phyloP scores from a whole-genome alignment of 257 asterid species.

The Nemophila menziesii region DNA sequence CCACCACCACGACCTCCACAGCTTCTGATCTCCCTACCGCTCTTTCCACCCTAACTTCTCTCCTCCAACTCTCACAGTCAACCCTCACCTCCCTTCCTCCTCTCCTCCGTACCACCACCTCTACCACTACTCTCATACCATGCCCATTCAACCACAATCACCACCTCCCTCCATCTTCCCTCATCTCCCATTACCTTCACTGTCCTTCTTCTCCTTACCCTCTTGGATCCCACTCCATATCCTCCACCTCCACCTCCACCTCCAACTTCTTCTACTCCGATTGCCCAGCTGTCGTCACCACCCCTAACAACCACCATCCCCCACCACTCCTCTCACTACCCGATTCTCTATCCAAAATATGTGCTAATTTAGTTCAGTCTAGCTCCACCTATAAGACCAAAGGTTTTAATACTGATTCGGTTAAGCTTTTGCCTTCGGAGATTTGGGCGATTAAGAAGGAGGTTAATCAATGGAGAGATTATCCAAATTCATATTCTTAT shows the following conservation, averaged over 20 bases:
- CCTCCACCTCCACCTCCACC: slow-evolving; percentile 30
- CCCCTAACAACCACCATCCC: background rate
- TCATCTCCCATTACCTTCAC: slow-evolving; percentile 62
- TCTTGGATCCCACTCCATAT: slow-evolving; percentile 26
- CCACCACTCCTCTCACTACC: slow-evolving; percentile 29
- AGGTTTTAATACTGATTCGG: slow-evolving; percentile 9
- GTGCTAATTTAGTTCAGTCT: slow-evolving; percentile 21
- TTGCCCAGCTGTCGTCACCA: background rate
- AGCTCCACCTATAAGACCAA: slow-evolving; percentile 1
- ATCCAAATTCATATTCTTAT: slow-evolving; percentile 43
- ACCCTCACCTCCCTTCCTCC: slow-evolving; percentile 21
- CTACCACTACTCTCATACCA: slow-evolving; percentile 25
- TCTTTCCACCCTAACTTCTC: slow-evolving; percentile 44
- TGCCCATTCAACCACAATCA: slow-evolving; percentile 67
- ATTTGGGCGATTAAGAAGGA: slow-evolving; percentile 52
- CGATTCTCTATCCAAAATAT: slow-evolving; percentile 27
- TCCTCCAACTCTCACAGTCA: slow-evolving; percentile 35
- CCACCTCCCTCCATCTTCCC: slow-evolving; percentile 53
- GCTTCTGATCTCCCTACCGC: slow-evolving; percentile 23
- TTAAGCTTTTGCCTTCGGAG: slow-evolving; percentile 66
- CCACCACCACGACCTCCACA: slow-evolving; percentile 11
- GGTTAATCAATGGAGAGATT: slow-evolving; percentile 42
- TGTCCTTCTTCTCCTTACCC: slow-evolving; percentile 36
- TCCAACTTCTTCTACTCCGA: slow-evolving; percentile 9
- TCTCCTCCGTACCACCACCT: slow-evolving; percentile 14